Conservation (phyloP, 768 basidiomycete genomes). For the Inosperma sp. region DNA sequence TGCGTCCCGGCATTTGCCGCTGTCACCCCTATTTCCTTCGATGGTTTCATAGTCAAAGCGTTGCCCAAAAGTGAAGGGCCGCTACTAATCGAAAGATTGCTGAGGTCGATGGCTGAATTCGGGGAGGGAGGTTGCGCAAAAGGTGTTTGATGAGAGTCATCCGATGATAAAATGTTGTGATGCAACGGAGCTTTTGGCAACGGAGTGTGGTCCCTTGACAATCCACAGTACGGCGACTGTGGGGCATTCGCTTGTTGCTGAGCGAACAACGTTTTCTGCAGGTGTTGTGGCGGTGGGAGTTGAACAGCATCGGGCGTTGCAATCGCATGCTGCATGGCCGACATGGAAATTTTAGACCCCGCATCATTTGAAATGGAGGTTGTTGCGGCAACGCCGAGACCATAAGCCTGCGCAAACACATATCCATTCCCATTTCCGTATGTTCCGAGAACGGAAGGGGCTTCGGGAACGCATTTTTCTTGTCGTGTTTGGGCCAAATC, state of each 20-base stretch:
- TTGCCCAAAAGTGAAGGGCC: neutral
- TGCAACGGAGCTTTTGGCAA: neutral
- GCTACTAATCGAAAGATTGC: neutral
- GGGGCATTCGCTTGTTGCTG: neutral
- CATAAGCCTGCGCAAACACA: neutral
- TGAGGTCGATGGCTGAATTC: slow-evolving; percentile 3
- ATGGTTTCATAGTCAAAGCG: neutral
- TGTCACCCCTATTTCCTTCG: too few species aligned
- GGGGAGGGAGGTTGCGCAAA: slow-evolving; percentile 1
- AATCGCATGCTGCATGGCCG: neutral
- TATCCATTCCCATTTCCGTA: neutral
- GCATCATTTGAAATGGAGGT: neutral
- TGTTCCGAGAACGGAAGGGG: slow-evolving; percentile 3
- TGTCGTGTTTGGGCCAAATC: neutral
- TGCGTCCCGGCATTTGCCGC: neutral
- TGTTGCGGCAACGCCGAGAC: neutral
- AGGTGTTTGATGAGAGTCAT: neutral
- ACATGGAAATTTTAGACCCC: neutral
- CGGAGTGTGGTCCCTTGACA: neutral
- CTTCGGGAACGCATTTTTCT: slow-evolving; percentile 1
- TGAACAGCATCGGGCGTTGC: neutral
- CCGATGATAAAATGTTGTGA: neutral
- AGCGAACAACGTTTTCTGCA: neutral
- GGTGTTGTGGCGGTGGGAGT: neutral
- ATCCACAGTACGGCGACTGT: neutral